Evolutionary conservation across 768 basidiomycete genomes (phyloP).

Genomic region (Cyathus striatus): DNA sequence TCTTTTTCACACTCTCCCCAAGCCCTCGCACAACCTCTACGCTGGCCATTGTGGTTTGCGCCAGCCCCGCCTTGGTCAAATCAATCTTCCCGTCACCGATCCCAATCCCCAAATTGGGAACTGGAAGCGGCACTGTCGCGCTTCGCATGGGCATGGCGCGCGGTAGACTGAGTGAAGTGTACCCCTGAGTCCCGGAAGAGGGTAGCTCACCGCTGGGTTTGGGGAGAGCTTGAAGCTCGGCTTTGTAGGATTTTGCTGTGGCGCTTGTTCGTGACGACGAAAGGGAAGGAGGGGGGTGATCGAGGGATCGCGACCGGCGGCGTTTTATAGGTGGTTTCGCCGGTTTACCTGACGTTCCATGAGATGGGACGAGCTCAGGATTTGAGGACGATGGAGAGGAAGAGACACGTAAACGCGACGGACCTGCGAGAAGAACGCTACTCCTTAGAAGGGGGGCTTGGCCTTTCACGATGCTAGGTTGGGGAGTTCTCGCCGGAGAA

Average conservation of each 20-base stretch:
- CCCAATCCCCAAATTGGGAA: conserved; percentile 8
- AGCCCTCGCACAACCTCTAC: conserved; percentile 71
- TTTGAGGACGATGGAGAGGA: too few species aligned
- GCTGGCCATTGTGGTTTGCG: conserved; percentile 86
- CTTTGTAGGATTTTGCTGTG: too few species aligned
- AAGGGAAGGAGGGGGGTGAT: too few species aligned
- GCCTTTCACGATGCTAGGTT: background rate
- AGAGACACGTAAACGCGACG: background rate
- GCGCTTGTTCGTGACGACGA: too few species aligned
- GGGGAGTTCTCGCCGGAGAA: background rate
- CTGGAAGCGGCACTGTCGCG: background rate
- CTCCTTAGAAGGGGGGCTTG: background rate
- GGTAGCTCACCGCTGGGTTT: conserved; percentile 28
- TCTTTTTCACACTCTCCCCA: conserved; percentile 14
- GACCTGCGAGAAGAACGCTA: background rate
- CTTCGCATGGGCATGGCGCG: conserved; percentile 30
- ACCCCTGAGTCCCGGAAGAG: conserved; percentile 55
- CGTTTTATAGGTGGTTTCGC: too few species aligned
- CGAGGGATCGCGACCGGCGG: too few species aligned
- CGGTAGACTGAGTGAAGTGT: conserved; percentile 48
- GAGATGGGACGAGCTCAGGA: too few species aligned
- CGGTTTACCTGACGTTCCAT: too few species aligned
- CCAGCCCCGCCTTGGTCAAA: conserved; percentile 69
- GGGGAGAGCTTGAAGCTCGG: conserved; percentile 9
- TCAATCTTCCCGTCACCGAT: conserved; percentile 54